Evolutionary conservation across 2,329 filamentous ascomycete genomes (phyloP), one percentile per base, ranked within the genome.

Genomic region (Diaporthe citrichinensis): DNA sequence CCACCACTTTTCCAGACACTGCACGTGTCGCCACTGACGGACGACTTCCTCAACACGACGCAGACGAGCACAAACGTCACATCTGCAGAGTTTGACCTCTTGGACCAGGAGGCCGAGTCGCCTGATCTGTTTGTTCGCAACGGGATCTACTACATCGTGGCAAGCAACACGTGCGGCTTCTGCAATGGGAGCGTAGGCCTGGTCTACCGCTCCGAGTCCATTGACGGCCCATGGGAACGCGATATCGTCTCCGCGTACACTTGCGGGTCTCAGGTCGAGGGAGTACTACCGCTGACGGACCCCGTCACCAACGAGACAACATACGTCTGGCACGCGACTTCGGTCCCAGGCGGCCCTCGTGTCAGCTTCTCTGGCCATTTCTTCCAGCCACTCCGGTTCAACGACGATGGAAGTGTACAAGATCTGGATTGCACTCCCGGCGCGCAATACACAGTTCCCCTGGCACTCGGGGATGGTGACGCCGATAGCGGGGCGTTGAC

Each of bases 41-140:
- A 67, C 46, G 73, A 75, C 34, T 75, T 58, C 28, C 49, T 75
- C 58, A 75, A 72, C 46, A 75, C 73, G 25, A 75, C 73, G 4
- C 67, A 75, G 57, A 75, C 67, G 7, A 75, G 67, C 39, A 75
- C 67, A 20, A 75, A 75, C 9, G 73, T 75, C 12, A 67, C 73
- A 9, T 75, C 73, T 39, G 57, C 59, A 0, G 58, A 9, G 17
- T 75, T 75, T 17, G 73, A 75, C 23, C 69, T 75, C n/a, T 36
- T 75, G 12, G 73, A 75, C n/a, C 73, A 75, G n/a, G 46, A 75
- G 25, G 39, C 68, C 36, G 73, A 75, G 28, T 67, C 73, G 1
- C 73, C 73, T 4, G 73, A 75, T n/a, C n/a, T 75, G 17, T 75
- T 75, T 23, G 46, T 75, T 4, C 67, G 67, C 25, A 72, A 75